Percentiles rank a stretch among this genome's conserved stretches.
Evolutionary conservation across 164 flowering plant genomes (phyloP).

Genomic region (Nelumbo lutea): DNA sequence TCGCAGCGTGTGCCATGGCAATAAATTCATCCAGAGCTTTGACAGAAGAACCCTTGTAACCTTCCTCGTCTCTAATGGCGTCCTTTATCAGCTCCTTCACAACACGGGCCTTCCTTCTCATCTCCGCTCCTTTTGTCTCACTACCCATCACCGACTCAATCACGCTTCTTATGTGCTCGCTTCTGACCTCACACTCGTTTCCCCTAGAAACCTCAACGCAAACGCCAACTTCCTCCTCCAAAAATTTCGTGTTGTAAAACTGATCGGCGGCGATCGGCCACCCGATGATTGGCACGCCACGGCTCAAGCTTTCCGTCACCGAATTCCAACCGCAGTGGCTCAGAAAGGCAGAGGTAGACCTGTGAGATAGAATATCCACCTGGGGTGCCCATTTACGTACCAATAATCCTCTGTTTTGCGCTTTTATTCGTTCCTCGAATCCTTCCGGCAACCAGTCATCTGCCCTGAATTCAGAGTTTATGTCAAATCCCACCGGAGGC

Average conservation of each 20-base stretch:
- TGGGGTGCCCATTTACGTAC: slow-evolving; percentile 29
- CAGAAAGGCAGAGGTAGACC: slow-evolving; percentile 14
- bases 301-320: slow-evolving; percentile 18
- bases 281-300: background rate
- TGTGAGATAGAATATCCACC: slow-evolving; percentile 11
- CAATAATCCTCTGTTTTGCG: slow-evolving; percentile 16
- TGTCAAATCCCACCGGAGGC: slow-evolving; percentile 20
- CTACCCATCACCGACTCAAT: slow-evolving; percentile 9
- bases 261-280: slow-evolving; percentile 21
- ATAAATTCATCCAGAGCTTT: too few species aligned
- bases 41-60: background rate
- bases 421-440: slow-evolving; percentile 17
- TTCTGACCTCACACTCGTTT: slow-evolving; percentile 8
- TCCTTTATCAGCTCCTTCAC: background rate
- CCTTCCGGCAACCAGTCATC: slow-evolving; percentile 32
- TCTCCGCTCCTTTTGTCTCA: slow-evolving; percentile 5
- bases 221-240: slow-evolving; percentile 19
- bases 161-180: slow-evolving; percentile 5
- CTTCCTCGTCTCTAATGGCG: slow-evolving; percentile 4
- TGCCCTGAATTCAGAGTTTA: slow-evolving; percentile 12
- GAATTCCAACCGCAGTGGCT: slow-evolving; percentile 23
- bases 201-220: background rate
- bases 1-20: too few species aligned
- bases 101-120: slow-evolving; percentile 7
- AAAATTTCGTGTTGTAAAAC: slow-evolving; percentile 14